Conservation (phyloP, 495 filamentous ascomycete species). For the Sordaria brevicollis region DNA sequence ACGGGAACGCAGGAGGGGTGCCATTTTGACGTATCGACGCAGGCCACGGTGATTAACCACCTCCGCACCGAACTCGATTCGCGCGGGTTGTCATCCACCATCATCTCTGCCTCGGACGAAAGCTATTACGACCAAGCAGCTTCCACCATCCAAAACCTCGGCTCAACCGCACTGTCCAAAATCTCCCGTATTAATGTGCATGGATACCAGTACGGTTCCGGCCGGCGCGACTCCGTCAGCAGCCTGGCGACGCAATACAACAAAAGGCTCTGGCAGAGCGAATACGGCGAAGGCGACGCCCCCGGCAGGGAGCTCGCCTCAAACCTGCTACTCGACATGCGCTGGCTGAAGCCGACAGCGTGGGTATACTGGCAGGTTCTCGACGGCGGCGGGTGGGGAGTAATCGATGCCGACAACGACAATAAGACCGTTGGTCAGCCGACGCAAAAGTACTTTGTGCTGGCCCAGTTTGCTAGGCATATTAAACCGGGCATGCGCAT, state of each 20-base stretch:
- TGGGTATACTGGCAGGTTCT: conserved; percentile 34
- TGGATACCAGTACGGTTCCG: conserved; percentile 25
- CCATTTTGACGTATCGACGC: conserved; percentile 20
- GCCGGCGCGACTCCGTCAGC: conserved; percentile 17
- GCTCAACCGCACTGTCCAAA: conserved; percentile 9
- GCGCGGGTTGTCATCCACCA: conserved; percentile 12
- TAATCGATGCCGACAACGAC: conserved; percentile 24
- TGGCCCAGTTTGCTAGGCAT: conserved; percentile 28
- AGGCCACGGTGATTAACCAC: conserved; percentile 14
- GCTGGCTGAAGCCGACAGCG: conserved; percentile 27
- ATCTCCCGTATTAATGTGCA: conserved; percentile 28
- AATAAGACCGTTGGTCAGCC: conserved; percentile 11
- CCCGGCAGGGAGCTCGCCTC: conserved; percentile 19
- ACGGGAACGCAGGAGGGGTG: conserved; percentile 28
- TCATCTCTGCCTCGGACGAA: conserved; percentile 24
- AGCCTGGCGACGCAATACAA: conserved; percentile 6
- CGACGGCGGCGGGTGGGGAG: conserved; percentile 26
- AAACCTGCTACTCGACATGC: conserved; percentile 26
- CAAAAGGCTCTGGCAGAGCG: conserved; percentile 30
- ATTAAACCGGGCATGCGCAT: conserved; percentile 26
- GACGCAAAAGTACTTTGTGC: conserved; percentile 27
- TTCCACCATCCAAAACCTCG: conserved; percentile 17
- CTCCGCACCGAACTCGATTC: conserved; percentile 18
- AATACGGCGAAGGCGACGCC: conserved; percentile 29
- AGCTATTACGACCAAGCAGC: conserved; percentile 22